phyloP scores from a whole-genome alignment of 352 stramenopile genomes.

The Paralagenidium karlingii region DNA sequence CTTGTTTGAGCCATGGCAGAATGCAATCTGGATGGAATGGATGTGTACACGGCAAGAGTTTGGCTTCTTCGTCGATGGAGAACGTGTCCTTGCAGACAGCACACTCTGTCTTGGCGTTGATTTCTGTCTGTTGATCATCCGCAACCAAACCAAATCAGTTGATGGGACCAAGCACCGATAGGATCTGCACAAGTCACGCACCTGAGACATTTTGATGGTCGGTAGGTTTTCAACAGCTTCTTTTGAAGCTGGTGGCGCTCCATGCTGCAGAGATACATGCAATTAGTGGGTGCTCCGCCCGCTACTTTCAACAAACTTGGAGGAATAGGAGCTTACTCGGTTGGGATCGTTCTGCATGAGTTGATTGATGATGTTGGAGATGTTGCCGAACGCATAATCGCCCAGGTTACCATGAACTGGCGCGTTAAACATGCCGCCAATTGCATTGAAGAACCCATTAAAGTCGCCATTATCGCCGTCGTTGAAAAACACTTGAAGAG shows the following conservation, averaged over 20 bases:
- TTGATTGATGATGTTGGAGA: constrained; percentile 78
- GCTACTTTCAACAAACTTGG: background rate
- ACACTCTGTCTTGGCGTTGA: constrained; percentile 67
- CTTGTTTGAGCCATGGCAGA: constrained; percentile 70
- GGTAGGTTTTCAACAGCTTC: constrained; percentile 61
- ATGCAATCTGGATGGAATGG: constrained; percentile 80
- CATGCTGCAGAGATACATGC: constrained; percentile 27
- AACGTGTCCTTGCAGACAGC: constrained; percentile 82
- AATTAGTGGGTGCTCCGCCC: constrained; percentile 1
- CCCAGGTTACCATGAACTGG: constrained; percentile 40
- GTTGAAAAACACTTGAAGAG: constrained; percentile 70
- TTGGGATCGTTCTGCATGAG: constrained; percentile 84
- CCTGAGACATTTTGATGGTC: constrained; percentile 48
- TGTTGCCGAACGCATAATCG: constrained; percentile 78
- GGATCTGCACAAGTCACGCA: too few relatives aligned
- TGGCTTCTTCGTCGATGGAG: constrained; percentile 57
- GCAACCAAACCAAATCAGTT: background rate
- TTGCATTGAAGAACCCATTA: constrained; percentile 35
- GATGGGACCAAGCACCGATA: background rate
- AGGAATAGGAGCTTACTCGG: constrained; percentile 30
- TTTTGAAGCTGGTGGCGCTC: constrained; percentile 61
- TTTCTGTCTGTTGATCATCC: constrained; percentile 21
- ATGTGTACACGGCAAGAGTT: constrained; percentile 62
- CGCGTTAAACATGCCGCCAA: constrained; percentile 35
- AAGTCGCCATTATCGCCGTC: constrained; percentile 25